Evolutionary conservation across 202 grass and related monocot species (phyloP).

Genomic region (Dendrocalamus latiflorus): DNA sequence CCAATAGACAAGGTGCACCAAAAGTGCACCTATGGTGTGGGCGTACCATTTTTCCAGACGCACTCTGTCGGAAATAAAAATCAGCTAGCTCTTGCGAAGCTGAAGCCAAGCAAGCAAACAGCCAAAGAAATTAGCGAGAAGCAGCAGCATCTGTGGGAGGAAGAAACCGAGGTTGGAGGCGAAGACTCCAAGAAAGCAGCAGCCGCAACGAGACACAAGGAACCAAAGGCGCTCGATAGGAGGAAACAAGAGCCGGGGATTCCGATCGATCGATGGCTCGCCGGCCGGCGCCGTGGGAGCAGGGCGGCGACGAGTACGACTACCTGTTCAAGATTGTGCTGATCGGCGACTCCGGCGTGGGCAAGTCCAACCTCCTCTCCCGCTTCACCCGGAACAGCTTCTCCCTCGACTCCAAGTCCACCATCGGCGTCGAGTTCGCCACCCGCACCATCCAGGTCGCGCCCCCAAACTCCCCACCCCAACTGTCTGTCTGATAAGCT

Average conservation of each 20-base stretch:
- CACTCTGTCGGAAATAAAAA: constrained; percentile 18
- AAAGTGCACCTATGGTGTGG: background rate
- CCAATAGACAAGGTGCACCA: background rate
- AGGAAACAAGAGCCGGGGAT: background rate
- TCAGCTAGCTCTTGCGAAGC: background rate
- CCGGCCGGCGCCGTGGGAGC: constrained; percentile 55
- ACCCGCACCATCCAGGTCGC: constrained; percentile 56
- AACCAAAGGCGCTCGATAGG: background rate
- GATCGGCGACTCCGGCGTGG: constrained; percentile 85
- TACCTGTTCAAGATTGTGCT: constrained; percentile 98
- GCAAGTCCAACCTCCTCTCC: constrained; percentile 89
- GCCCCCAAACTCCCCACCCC: background rate
- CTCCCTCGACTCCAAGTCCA: constrained; percentile 91
- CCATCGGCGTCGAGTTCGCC: constrained; percentile 96
- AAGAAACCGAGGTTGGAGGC: constrained; percentile 10
- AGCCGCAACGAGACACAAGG: background rate
- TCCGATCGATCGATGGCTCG: constrained; percentile 25
- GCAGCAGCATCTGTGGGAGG: background rate
- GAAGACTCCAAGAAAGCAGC: constrained; percentile 16
- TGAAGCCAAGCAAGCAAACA: background rate
- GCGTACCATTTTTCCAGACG: background rate
- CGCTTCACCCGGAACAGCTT: constrained; percentile 86
- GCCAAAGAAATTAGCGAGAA: background rate
- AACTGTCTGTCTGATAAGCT: background rate
- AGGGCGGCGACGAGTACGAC: constrained; percentile 77